Percentiles rank a stretch among this genome's conserved stretches.
phyloP scores from a whole-genome alignment of 768 basidiomycete species.

The Tricholoma furcatifolium region DNA sequence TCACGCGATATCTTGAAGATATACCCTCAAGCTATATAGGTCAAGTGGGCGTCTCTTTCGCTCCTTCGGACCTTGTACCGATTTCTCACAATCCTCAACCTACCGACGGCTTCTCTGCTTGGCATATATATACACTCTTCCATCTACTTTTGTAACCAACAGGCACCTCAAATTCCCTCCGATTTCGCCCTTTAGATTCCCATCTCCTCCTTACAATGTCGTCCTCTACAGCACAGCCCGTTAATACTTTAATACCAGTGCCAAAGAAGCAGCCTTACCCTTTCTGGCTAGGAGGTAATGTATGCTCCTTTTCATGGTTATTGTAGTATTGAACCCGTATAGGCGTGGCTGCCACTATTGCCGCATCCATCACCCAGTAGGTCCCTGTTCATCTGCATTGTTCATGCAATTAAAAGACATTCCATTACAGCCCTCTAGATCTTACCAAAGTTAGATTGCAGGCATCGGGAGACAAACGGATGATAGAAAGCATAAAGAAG shows the following conservation, averaged over 20 bases:
- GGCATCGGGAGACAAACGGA: constrained; percentile 88
- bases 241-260: constrained; percentile 6
- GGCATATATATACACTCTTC: constrained; percentile 5
- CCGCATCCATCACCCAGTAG: constrained; percentile 86
- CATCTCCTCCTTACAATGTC: constrained; percentile 11
- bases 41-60: neutral
- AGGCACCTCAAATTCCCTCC: neutral
- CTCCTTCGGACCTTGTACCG: constrained; percentile 4
- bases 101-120: constrained; percentile 2
- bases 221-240: constrained; percentile 9
- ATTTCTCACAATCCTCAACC: constrained; percentile 4
- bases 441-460: constrained; percentile 91
- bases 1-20: constrained; percentile 11
- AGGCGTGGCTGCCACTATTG: constrained; percentile 82
- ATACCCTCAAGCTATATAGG: constrained; percentile 4
- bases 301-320: constrained; percentile 5
- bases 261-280: constrained; percentile 74
- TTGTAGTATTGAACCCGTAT: neutral
- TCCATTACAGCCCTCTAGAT: constrained; percentile 69
- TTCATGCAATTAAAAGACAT: neutral
- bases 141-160: neutral
- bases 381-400: constrained; percentile 21
- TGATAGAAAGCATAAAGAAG: constrained; percentile 82
- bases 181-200: constrained; percentile 6
- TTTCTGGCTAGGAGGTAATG: constrained; percentile 78